Conservation (phyloP, 2,329 filamentous ascomycete genomes). For the Fusarium xyrophilum region DNA sequence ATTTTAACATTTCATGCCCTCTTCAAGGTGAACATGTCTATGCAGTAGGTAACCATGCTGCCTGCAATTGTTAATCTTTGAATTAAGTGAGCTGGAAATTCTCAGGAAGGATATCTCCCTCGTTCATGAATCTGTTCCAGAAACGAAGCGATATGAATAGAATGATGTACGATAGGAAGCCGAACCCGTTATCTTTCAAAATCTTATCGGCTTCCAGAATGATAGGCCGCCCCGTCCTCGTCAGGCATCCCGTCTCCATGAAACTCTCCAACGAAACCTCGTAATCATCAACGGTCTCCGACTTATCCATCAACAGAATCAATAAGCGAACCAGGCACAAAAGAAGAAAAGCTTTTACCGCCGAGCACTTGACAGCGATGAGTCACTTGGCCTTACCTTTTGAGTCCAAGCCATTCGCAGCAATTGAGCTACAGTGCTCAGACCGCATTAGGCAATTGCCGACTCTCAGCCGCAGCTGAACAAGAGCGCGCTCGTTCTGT, state of each 20-base stretch:
- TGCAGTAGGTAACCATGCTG: neutral
- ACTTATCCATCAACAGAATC: neutral
- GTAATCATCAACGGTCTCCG: neutral
- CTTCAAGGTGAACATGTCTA: rapidly evolving
- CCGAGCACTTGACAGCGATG: neutral
- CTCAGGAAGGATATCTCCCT: too few relatives aligned
- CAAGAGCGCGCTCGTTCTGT: neutral
- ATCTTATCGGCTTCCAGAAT: neutral
- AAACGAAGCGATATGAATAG: neutral
- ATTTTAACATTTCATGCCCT: neutral
- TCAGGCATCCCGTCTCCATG: neutral
- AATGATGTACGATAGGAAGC: neutral
- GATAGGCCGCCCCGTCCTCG: too few relatives aligned
- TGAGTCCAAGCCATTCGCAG: neutral
- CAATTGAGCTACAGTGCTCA: neutral
- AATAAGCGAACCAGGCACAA: neutral
- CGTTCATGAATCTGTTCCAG: too few relatives aligned
- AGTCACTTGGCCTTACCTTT: neutral
- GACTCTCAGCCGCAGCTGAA: slow-evolving; percentile 24
- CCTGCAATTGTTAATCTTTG: too few relatives aligned
- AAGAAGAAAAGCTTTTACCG: neutral
- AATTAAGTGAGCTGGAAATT: too few relatives aligned
- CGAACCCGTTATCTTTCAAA: neutral
- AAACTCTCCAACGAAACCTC: neutral
- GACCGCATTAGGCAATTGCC: slow-evolving; percentile 8